Percentiles rank a stretch among this genome's conserved stretches.
Conservation (phyloP, 2,329 filamentous ascomycete species). For the Paracorniculantispora psalliotae region DNA sequence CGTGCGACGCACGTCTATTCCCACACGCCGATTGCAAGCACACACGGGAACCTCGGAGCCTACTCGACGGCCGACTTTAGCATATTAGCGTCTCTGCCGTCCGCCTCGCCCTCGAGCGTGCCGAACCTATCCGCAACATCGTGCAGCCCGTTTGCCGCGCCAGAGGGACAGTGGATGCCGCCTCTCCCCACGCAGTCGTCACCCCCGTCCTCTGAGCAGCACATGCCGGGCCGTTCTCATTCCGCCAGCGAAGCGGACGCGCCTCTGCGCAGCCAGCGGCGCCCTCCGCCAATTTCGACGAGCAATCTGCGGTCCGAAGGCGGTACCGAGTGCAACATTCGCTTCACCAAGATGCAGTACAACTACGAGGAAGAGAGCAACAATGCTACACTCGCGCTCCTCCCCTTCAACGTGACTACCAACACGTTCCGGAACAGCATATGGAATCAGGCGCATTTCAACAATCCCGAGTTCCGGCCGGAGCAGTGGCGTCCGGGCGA, state of each 20-base stretch:
- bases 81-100: slow-evolving; percentile 30
- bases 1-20: slow-evolving; percentile 44
- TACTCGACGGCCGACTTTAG: slow-evolving; percentile 41
- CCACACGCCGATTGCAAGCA: slow-evolving; percentile 38
- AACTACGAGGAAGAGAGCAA: slow-evolving; percentile 46
- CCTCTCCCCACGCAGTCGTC: not conserved
- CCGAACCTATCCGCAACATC: slow-evolving; percentile 1
- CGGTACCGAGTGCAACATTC: slow-evolving; percentile 28
- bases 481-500: slow-evolving; percentile 41
- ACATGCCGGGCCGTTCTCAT: not conserved
- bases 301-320: not conserved
- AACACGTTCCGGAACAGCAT: slow-evolving; percentile 62
- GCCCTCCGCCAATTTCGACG: not conserved
- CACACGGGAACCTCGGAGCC: slow-evolving; percentile 33
- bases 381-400: slow-evolving; percentile 25
- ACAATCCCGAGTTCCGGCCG: slow-evolving; percentile 52
- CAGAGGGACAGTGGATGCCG: slow-evolving; percentile 6
- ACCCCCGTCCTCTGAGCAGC: not conserved
- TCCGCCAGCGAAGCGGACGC: not conserved
- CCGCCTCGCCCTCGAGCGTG: slow-evolving; percentile 34
- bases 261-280: not conserved
- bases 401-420: slow-evolving; percentile 33
- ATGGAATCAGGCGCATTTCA: slow-evolving; percentile 62
- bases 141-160: not conserved
- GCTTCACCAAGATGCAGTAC: slow-evolving; percentile 45